Conservation (phyloP, 2,329 filamentous ascomycete species). For the Calonectria pseudoturangicola region DNA sequence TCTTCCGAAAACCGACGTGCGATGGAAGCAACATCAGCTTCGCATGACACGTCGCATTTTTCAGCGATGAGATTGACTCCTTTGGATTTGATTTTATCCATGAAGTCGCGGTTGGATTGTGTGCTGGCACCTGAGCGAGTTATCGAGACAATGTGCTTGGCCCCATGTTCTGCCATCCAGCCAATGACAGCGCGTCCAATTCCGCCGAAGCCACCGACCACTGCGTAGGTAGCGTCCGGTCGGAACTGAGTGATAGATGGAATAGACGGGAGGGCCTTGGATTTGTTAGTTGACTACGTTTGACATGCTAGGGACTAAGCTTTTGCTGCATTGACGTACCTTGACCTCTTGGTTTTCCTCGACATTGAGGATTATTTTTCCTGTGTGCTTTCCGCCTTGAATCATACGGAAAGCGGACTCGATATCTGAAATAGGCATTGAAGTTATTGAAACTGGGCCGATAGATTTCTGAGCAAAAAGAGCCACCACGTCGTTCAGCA, state of each 20-base stretch:
- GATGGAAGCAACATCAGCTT: background rate
- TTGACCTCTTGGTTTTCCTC: slow-evolving; percentile 4
- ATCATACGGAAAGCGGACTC: background rate
- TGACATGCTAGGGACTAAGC: no score
- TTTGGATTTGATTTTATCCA: background rate
- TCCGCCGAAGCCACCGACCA: slow-evolving; percentile 2
- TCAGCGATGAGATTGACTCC: slow-evolving; percentile 1
- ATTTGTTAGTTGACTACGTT: background rate
- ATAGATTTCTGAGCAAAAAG: background rate
- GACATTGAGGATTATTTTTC: background rate
- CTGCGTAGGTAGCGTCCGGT: slow-evolving; percentile 2
- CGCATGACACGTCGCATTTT: background rate
- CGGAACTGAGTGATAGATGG: background rate
- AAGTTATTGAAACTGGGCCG: background rate
- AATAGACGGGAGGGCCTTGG: background rate
- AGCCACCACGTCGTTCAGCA: background rate
- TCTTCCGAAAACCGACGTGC: background rate
- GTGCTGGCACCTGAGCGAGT: background rate
- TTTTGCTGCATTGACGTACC: background rate
- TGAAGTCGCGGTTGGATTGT: background rate
- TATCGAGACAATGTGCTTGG: slow-evolving; percentile 10
- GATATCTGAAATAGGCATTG: slow-evolving; percentile 11
- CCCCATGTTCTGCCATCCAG: slow-evolving; percentile 14
- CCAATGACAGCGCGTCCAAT: background rate
- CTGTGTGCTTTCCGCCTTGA: background rate